Evolutionary conservation across 257 asterid genomes (phyloP), one percentile per base, ranked within the genome.

Genomic region (Asclepias syriaca): DNA sequence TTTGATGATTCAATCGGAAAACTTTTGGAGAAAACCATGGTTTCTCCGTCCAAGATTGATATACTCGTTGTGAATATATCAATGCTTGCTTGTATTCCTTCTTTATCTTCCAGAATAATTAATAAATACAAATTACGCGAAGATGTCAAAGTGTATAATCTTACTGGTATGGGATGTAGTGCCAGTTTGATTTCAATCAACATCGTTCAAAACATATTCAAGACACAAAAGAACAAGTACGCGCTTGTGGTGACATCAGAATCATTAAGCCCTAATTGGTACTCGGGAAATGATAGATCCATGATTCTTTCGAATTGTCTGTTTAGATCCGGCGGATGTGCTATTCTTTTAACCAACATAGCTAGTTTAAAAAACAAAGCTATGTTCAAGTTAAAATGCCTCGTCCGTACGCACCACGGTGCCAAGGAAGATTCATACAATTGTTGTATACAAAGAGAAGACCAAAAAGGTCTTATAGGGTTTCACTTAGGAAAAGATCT

Each of bases 141-240:
- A 0, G 90, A 87, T 22, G 51, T 91, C 19, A 94, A 94, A 88
- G 85, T 84, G 11, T 94, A 91, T 12, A 91, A 89, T 60, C 82
- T 94, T 58, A 83, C 96, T 0, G 97, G 97, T 0, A 94, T 94
- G 99, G 99, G 99, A 1, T 94, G 98, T 56, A 88, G 97, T 77
- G 99, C 98, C 0, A 94, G 99, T 67, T 8, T 92, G 5, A 43
- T 94, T 29, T 84, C 99, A 0, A 63, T 91, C 19, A 80, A 85
- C 69, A 72, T 87, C 7, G 87, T 89, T 0, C 80, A 87, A 37
- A 89, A 74, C 77, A 70, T 89, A 0, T 86, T 94, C 75, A 84
- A 78, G 61, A 32, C 73, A 0, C 75, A 68, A 37, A 76, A 53
- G 66, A 87, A 91, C 45, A 0, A 72, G 8, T 57, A 77, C 0